Conservation (phyloP, 225 moss, liverwort and hornwort species). For the Sphagnum tenellum region DNA sequence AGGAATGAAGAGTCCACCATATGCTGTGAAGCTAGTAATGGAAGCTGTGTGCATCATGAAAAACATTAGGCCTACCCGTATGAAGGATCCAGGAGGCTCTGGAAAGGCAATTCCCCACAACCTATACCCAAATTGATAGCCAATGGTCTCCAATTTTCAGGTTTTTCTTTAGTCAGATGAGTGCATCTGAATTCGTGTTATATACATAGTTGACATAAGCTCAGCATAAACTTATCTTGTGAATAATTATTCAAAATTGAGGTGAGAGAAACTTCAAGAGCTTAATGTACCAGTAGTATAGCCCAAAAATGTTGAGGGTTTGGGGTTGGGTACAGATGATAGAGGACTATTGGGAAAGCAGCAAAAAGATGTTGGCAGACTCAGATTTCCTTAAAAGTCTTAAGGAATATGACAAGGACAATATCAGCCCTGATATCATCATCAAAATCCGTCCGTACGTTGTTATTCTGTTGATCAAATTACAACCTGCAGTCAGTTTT, state of each 20-base stretch:
- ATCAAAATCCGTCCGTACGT: conserved; percentile 50
- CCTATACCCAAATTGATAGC: no score
- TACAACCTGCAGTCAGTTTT: no score
- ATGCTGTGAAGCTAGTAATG: conserved; percentile 79
- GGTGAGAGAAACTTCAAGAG: no score
- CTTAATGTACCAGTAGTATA: no score
- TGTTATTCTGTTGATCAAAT: no score
- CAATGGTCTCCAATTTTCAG: no score
- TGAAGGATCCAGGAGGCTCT: conserved; percentile 87
- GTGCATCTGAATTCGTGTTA: no score
- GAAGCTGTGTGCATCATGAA: conserved; percentile 94
- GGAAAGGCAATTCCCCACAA: conserved; percentile 45
- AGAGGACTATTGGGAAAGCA: conserved; percentile 94
- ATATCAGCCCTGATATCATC: conserved; percentile 59
- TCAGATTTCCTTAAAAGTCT: conserved; percentile 74
- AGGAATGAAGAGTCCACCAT: conserved; percentile 92
- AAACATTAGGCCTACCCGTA: conserved; percentile 78
- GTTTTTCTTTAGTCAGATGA: no score
- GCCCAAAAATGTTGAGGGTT: no score
- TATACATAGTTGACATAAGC: no score
- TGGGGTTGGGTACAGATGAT: conserved; percentile 40
- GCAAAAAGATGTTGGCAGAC: conserved; percentile 86
- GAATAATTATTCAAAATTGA: no score
- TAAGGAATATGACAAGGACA: conserved; percentile 71
- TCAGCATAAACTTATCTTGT: no score